Conservation (phyloP, 148 eudicot genomes). For the Mesembryanthemum crystallinum region DNA sequence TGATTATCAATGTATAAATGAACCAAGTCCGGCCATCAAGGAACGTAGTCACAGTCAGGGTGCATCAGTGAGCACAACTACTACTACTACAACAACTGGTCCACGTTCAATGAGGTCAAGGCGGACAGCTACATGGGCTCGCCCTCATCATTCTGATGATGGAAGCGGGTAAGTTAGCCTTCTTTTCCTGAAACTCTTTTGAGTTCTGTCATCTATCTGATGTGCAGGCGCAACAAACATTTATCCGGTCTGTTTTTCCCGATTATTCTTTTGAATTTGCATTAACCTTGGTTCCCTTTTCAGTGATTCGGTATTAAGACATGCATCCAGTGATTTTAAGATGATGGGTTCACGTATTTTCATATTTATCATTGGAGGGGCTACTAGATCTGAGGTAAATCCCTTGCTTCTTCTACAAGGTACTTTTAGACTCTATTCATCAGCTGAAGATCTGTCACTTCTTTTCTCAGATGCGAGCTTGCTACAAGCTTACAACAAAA, state of each 20-base stretch:
- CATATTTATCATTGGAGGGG: conserved; percentile 86
- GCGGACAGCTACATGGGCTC: conserved; percentile 91
- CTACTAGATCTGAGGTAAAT: conserved; percentile 91
- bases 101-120: conserved; percentile 92
- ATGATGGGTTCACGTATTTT: conserved; percentile 89
- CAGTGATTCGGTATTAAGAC: conserved; percentile 73
- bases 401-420: not conserved
- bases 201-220: no score
- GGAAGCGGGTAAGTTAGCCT: conserved; percentile 59
- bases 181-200: not conserved
- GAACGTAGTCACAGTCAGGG: conserved; percentile 31
- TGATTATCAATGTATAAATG: conserved; percentile 74
- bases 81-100: conserved; percentile 32
- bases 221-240: not conserved
- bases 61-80: conserved; percentile 33
- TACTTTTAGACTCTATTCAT: not conserved
- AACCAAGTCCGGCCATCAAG: conserved; percentile 34
- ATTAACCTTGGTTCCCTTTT: conserved; percentile 13
- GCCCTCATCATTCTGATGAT: conserved; percentile 70
- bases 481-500: conserved; percentile 92
- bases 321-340: conserved; percentile 57
- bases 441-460: conserved; percentile 17
- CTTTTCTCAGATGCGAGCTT: conserved; percentile 68
- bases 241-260: not conserved
- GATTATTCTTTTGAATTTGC: not conserved